phyloP scores from a whole-genome alignment of 306 rosid genomes.

The Cucurbita moschata region DNA sequence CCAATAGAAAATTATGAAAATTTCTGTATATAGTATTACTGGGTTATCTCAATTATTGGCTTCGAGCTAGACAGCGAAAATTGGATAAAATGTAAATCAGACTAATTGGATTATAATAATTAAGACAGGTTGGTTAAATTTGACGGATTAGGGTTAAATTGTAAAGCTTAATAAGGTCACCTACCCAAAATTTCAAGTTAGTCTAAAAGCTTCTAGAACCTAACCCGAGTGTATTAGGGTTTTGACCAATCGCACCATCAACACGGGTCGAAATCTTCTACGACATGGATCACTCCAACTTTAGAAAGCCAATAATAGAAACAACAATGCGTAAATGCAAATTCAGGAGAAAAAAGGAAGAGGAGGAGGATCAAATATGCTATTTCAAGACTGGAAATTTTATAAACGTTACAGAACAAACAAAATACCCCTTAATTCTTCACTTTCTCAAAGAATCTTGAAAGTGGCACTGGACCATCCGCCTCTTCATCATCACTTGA shows the following conservation, averaged over 20 bases:
- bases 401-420: background rate
- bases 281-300: background rate
- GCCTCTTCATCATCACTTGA: conserved; percentile 31
- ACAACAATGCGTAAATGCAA: background rate
- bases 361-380: background rate
- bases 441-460: conserved; percentile 61
- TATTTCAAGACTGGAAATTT: background rate
- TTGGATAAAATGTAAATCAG: no score
- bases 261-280: background rate
- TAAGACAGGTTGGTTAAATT: no score
- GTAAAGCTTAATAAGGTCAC: no score
- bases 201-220: no score
- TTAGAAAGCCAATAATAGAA: background rate
- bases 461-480: conserved; percentile 81
- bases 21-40: no score
- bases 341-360: background rate
- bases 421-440: conserved; percentile 28
- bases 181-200: no score
- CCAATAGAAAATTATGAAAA: no score
- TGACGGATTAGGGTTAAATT: no score
- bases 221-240: no score
- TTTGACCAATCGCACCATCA: background rate
- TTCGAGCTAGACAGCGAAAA: no score
- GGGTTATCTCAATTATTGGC: no score
- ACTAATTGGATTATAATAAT: no score